Evolutionary conservation across 2,329 filamentous ascomycete genomes (phyloP).

Genomic region (Parastagonospora avenae): DNA sequence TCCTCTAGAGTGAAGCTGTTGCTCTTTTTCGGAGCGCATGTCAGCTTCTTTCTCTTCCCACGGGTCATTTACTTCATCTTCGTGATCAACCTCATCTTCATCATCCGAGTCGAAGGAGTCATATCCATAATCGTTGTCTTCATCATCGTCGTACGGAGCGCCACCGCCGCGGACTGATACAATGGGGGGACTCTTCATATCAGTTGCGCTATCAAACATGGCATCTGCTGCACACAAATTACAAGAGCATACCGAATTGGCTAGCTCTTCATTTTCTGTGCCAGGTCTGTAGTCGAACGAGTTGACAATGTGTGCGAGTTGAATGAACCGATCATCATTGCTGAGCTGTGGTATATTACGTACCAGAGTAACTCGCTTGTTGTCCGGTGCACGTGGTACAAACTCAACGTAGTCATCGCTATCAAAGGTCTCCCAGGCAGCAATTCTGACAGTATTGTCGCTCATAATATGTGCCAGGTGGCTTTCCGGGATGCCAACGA

Average conservation of each 20-base stretch:
- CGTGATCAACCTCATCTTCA: neutral
- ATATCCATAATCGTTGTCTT: neutral
- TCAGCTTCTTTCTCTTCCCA: too few species aligned
- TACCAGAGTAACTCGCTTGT: neutral
- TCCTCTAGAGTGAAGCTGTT: too few species aligned
- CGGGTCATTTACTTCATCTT: neutral
- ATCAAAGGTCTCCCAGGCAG: conserved; percentile 8
- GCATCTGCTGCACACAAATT: neutral
- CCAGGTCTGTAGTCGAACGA: neutral
- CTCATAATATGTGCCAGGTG: neutral
- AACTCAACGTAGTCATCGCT: neutral
- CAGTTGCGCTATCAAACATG: too few species aligned
- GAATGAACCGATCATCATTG: too few species aligned
- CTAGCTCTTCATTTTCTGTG: neutral
- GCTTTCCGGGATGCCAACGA: conserved; percentile 10
- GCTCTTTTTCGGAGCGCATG: too few species aligned
- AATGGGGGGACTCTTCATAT: neutral
- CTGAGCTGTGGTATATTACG: too few species aligned
- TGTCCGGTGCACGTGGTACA: neutral
- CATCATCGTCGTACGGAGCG: neutral
- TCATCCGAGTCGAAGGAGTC: neutral
- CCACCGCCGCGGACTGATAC: neutral
- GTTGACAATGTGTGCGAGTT: neutral
- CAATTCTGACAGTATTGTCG: neutral
- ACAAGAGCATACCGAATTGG: neutral